These are phyloP conservation scores for Penicillium soppii DNA, from an alignment of 495 filamentous ascomycete species.

Conservation along the genomic window DNA sequence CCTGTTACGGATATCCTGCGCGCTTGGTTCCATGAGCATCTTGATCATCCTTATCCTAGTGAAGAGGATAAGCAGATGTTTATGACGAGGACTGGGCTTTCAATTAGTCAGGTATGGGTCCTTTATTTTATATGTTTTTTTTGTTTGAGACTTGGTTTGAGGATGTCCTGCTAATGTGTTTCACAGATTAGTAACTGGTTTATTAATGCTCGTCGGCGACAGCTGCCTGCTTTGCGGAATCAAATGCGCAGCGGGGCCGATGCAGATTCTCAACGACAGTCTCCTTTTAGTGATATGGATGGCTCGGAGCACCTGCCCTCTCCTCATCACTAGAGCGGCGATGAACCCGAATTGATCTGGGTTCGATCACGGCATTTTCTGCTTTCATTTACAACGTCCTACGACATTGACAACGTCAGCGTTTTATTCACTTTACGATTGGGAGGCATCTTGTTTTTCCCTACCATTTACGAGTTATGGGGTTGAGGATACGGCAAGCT, in stretches of 20 bases:
- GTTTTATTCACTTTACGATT: conserved; percentile 24
- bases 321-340: conserved; percentile 24
- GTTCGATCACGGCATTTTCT: conserved; percentile 17
- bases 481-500: conserved; percentile 17
- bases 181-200: conserved; percentile 91
- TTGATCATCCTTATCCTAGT: conserved; percentile 81
- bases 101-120: conserved; percentile 78
- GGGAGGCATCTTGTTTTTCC: conserved; percentile 9
- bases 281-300: conserved; percentile 46
- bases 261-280: conserved; percentile 36
- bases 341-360: conserved; percentile 1
- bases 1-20: conserved; percentile 78
- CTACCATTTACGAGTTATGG: conserved; percentile 25
- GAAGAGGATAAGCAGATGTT: conserved; percentile 89
- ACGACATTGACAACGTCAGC: conserved; percentile 25
- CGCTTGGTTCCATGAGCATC: conserved; percentile 75
- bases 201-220: conserved; percentile 83
- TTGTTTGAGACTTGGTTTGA: background rate
- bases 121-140: no score
- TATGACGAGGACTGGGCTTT: conserved; percentile 70
- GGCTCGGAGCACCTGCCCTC: conserved; percentile 35
- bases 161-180: background rate
- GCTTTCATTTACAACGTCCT: conserved; percentile 8
- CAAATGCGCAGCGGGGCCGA: conserved; percentile 46
- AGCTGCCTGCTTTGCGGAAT: conserved; percentile 66